A percentile compares a stretch with the other conserved stretches of the same genome.
Evolutionary conservation across 352 stramenopile genomes (phyloP).

Genomic region (Phytophthora tubulina): DNA sequence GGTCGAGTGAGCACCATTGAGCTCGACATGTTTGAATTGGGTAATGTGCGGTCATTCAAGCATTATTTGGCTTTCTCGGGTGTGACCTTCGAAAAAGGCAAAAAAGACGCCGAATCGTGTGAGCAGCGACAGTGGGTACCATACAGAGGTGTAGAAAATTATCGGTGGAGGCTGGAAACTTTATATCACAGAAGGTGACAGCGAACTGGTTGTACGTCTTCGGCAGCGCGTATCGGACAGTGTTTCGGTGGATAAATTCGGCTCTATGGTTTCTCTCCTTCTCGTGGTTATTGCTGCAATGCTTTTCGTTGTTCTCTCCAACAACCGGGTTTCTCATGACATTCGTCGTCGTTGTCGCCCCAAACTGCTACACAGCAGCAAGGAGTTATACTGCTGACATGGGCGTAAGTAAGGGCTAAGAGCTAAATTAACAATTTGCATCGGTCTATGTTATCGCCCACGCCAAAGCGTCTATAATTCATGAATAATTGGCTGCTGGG

Average conservation of each 20-base stretch:
- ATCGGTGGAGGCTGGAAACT: slow-evolving; percentile 58
- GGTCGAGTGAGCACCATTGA: slow-evolving; percentile 64
- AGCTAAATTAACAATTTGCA: too few relatives aligned
- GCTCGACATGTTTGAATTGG: slow-evolving; percentile 61
- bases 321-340: slow-evolving; percentile 53
- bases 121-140: slow-evolving; percentile 73
- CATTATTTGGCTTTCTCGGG: slow-evolving; percentile 67
- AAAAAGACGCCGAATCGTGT: slow-evolving; percentile 66
- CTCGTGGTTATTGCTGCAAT: slow-evolving; percentile 47
- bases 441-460: too few relatives aligned
- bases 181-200: slow-evolving; percentile 29
- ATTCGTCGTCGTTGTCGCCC: slow-evolving; percentile 57
- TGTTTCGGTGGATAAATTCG: slow-evolving; percentile 7
- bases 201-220: slow-evolving; percentile 32
- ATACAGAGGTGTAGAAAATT: slow-evolving; percentile 59
- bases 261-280: slow-evolving; percentile 46
- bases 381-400: too few relatives aligned
- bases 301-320: slow-evolving; percentile 62
- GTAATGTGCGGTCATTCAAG: slow-evolving; percentile 55
- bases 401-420: too few relatives aligned
- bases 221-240: slow-evolving; percentile 12
- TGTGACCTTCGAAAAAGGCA: slow-evolving; percentile 55
- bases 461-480: too few relatives aligned
- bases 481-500: too few relatives aligned
- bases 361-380: slow-evolving; percentile 23